phyloP scores from a whole-genome alignment of 2,329 filamentous ascomycete species.

The Fusarium pseudonygamai region DNA sequence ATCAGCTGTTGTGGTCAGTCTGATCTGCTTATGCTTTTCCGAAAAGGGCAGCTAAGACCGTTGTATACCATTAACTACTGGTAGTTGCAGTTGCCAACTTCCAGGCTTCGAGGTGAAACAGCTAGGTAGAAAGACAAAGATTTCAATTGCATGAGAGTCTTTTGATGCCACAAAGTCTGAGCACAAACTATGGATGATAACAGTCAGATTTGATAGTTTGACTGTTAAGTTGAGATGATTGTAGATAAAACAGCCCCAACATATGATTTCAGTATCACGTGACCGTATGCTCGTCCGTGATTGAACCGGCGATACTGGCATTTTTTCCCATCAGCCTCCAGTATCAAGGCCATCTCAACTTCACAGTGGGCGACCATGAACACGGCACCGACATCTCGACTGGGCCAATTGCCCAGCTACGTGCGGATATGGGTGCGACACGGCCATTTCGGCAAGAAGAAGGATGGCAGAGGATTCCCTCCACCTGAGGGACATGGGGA shows the following conservation, averaged over 20 bases:
- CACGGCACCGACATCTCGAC: conserved; percentile 45
- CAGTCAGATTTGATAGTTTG: not conserved
- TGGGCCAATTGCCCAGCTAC: conserved; percentile 56
- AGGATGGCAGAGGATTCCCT: conserved; percentile 38
- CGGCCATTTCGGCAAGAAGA: conserved; percentile 42
- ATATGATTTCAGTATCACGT: conserved; percentile 22
- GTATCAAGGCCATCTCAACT: conserved; percentile 32
- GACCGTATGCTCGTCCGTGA: conserved; percentile 30
- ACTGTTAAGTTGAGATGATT: not conserved
- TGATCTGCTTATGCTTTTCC: not conserved
- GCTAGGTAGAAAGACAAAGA: not conserved
- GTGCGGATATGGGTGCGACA: conserved; percentile 55
- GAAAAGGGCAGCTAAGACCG: not conserved
- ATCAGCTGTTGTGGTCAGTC: conserved; percentile 17
- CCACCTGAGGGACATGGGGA: conserved; percentile 60
- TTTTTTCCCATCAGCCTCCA: conserved; percentile 33
- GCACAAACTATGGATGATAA: not conserved
- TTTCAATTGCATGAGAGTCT: not conserved
- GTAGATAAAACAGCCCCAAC: not conserved
- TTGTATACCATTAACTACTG: too few relatives aligned
- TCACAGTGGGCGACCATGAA: conserved; percentile 50
- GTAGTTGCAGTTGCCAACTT: not conserved
- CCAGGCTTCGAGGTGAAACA: not conserved
- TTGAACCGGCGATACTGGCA: conserved; percentile 27
- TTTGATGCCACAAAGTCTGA: not conserved